Percentiles rank a stretch among this genome's conserved stretches.
Evolutionary conservation across 139 green algal genomes (phyloP).

Genomic region (Picocystis salinarum): DNA sequence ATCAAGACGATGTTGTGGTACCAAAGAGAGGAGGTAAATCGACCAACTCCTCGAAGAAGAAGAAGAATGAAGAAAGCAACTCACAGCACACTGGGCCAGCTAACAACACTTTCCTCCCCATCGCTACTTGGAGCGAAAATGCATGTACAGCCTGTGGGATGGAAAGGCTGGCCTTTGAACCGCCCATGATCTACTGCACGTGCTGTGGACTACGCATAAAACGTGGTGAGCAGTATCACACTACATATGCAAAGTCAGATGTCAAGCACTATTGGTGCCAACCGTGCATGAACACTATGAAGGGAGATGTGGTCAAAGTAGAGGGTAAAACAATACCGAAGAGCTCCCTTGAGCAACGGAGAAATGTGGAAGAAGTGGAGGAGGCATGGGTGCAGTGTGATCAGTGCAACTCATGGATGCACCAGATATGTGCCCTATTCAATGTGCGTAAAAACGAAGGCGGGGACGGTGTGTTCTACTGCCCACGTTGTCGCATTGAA

Average conservation of each 20-base stretch:
- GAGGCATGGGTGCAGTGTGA: slow-evolving; percentile 89
- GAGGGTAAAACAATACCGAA: slow-evolving; percentile 30
- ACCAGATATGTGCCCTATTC: slow-evolving; percentile 93
- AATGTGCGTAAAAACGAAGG: slow-evolving; percentile 84
- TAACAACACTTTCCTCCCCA: neutral
- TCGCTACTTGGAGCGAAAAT: slow-evolving; percentile 17
- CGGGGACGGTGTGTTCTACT: slow-evolving; percentile 64
- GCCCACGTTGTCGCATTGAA: slow-evolving; percentile 65
- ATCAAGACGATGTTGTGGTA: neutral
- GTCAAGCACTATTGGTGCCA: slow-evolving; percentile 55
- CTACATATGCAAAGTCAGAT: slow-evolving; percentile 7
- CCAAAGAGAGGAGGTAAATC: neutral
- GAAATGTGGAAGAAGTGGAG: slow-evolving; percentile 77
- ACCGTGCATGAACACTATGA: slow-evolving; percentile 43
- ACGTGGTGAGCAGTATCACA: slow-evolving; percentile 55
- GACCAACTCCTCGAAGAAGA: slow-evolving; percentile 5
- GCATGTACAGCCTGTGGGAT: slow-evolving; percentile 55
- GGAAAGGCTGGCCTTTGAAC: slow-evolving; percentile 79
- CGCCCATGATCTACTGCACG: slow-evolving; percentile 79
- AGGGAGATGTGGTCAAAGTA: slow-evolving; percentile 34
- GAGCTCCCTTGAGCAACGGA: slow-evolving; percentile 53
- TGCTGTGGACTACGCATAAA: slow-evolving; percentile 78
- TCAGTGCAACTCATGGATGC: slow-evolving; percentile 80
- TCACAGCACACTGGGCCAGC: neutral
- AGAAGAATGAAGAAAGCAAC: slow-evolving; percentile 4